Base-by-base conservation (phyloP, 176 grass and related monocot genomes). In the Carex parvula region DNA sequence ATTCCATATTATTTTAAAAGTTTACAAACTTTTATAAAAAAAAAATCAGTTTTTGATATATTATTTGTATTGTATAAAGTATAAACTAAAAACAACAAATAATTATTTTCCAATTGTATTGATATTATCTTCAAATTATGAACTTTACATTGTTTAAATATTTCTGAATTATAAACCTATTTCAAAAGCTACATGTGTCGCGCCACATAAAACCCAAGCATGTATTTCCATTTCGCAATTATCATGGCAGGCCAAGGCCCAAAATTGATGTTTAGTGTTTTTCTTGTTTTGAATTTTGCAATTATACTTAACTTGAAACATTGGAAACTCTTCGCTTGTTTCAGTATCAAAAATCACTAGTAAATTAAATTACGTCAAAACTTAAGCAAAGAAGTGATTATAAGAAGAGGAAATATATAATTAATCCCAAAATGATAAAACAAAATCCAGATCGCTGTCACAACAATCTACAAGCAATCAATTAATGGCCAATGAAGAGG, bases 291-390 rank as follows among this genome's bases (percentile, higher is more conserved):
- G 17, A 62, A 18, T 18, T 70, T 44, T 70, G 67, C 35, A 70
- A 66, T 69, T 69, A 3, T 77, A 3, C 73, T 54, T 78, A 6
- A 3, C 73, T 54, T 78, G 14, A 57, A 56, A 35, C 46, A 26
- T 53, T 54, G 22, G 71, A 78, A 39, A 78, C 30, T 52, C 20
- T 52, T 78, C 15, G 73, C 73, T 78, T 78, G 73, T 57, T 57
- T 32, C 52, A n/a, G 50, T 32, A 57, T 57, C 73, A 78, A 0
- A 56, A 29, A 15, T 78, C 48, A 55, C 21, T 17, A 22, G 21
- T 16, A 76, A 77, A 17, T 77, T 32, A 17, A 26, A 26, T 26
- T 26, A 26, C 50, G 50, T 77, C 10, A 10, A 77, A 50, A 2
- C 9, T 76, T 55, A 13, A 56, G 5, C 21, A 53, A 77, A 50